Base-by-base conservation (phyloP, 1,284 basidiomycete species). In the Apiotrichum brassicae region DNA sequence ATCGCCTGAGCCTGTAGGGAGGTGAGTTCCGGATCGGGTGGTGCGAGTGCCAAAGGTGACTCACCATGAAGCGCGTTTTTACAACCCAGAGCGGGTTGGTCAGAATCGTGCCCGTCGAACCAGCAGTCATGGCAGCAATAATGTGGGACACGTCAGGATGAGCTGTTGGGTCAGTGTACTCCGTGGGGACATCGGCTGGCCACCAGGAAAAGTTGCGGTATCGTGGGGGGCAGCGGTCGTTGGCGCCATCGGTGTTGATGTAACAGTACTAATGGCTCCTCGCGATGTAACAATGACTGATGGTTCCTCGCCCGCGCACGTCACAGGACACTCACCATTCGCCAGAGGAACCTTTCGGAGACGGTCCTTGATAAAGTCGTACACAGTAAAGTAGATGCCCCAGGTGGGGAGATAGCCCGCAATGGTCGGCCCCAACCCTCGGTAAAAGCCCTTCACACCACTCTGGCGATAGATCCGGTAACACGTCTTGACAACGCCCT, bases 341-440 rank as follows among this genome's bases (percentile, higher is more conserved):
- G 51, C 46, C 3, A 45, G n/a, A 9, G 43, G 42, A 6, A 49
- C 34, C 7, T 20, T 82, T 35, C 87, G 87, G 64, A 92, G 83
- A 30, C 78, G 75, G 22, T 81, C 81, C 78, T 95, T 95, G 72
- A 92, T 86, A 53, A 86, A 82, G 75, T 97, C 92, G 74, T 95
- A 95, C 18, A 97, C 88, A n/a, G 89, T 84, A 71, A 97, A 97
- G 73, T 95, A 97, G 61, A 97, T 97, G 23, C 90, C 92, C 92
- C 92, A 95, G 9, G 92, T 97, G 22, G 92, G 92, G 34, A 97
- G 81, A 73, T 97, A 95, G 7, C 92, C 92, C 6, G 92, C 80
- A 52, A 97, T 81, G 13, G 92, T 97, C n/a, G 92, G 93, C 9
- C 92, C 92, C 23, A 97, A 79, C 13, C 93, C 92, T 36, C 92